These are phyloP conservation scores for Toxoplasma gondii DNA, from an alignment of 169 alveolate genomes.

Conservation along the genomic window DNA sequence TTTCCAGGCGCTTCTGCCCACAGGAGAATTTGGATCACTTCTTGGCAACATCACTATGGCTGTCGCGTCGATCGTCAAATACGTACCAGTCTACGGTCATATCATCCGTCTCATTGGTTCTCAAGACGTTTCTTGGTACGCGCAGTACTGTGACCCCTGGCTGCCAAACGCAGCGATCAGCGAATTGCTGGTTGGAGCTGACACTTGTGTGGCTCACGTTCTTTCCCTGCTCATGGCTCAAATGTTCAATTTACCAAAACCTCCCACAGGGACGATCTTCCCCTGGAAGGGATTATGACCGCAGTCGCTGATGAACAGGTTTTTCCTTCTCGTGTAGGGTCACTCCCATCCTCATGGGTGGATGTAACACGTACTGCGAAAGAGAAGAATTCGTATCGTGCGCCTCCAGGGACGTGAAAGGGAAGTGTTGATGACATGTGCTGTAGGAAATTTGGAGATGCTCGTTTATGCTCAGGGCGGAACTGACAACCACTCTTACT, in stretches of 20 bases:
- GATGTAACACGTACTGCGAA: no score
- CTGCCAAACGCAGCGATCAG: neutral
- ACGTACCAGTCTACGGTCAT: slow-evolving; percentile 58
- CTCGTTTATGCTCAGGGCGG: neutral
- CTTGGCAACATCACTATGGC: slow-evolving; percentile 55
- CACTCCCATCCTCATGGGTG: no score
- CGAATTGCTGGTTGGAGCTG: neutral
- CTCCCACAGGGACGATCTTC: no score
- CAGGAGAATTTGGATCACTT: slow-evolving; percentile 37
- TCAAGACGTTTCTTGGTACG: neutral
- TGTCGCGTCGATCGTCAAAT: slow-evolving; percentile 61
- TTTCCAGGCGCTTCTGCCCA: slow-evolving; percentile 59
- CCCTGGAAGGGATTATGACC: no score
- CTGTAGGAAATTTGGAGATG: neutral
- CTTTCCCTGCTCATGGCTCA: no score
- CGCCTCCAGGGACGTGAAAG: no score
- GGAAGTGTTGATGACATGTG: no score
- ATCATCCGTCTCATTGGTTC: slow-evolving; percentile 28
- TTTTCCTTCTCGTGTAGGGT: no score
- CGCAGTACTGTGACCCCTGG: neutral
- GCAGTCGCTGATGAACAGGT: no score
- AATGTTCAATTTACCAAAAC: no score
- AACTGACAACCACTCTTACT: slow-evolving; percentile 38
- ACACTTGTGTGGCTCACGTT: no score
- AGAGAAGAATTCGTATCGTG: no score